Base-by-base conservation (phyloP, 306 rosid species). In the Pueraria montana region DNA sequence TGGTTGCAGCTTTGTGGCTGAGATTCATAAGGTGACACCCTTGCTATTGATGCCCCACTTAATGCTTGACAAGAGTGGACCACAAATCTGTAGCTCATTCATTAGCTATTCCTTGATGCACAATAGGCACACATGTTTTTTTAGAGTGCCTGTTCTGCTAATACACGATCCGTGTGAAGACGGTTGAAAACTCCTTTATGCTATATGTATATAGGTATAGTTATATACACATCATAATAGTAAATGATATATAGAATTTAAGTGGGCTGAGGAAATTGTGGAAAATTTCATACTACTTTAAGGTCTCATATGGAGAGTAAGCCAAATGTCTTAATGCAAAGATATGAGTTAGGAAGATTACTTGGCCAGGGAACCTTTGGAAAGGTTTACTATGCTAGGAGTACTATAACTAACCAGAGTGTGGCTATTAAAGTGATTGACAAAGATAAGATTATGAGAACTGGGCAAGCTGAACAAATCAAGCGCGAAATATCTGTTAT, bases 341-440 rank as follows among this genome's bases (percentile, higher is more conserved):
- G 79, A 21, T 93, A 93, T 40, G 98, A 95, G 46, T 77, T 95
- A 55, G 98, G 98, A 72, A 95, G 93, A 64, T 74, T 87, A 49
- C 91, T 92, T 1, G 97, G 98, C 34, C 94, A 95, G 80, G 98
- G 98, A 10, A 87, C 91, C 9, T 95, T 95, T 61, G 98, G 90
- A 10, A 95, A 90, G 91, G 98, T 95, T 75, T 89, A 92, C 84
- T 88, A 91, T 89, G 98, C 91, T 6, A 85, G 98, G 84, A 88
- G 89, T 76, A n/a, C 85, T 21, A 79, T 30, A 53, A 87, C 89
- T 14, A 90, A 89, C 81, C 97, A 92, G 83, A 87, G 95, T 70
- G 97, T 93, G 71, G 98, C 98, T 18, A 84, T 93, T 62, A 95
- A 93, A 89, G 85, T 87, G 42, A 81, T 90, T 55, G 98, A 95